Evolutionary conservation across 1,284 basidiomycete species (phyloP), one percentile per base, ranked within the genome.

Genomic region (Gymnopus androsaceus): DNA sequence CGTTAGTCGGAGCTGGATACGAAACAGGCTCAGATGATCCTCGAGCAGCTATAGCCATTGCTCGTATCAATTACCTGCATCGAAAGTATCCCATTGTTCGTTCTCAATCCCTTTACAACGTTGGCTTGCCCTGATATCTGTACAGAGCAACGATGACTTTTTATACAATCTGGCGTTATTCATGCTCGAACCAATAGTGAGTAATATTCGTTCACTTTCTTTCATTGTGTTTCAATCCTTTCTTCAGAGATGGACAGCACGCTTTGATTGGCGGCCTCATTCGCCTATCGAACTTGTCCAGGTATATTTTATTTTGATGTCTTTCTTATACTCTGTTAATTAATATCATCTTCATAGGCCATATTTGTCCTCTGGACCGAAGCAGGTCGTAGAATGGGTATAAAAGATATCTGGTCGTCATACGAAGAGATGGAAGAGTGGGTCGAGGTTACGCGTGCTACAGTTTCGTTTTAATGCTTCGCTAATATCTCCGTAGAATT

Each of bases 361-460:
- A 49, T 55, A 9, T 55, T 55, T 38, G 30, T 42, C 17, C 46
- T 55, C 7, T 55, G 54, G 54, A 55, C 54, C 30, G 46, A 49
- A 9, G 27, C 42, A 30, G 54, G 54, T 17, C 46, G 46, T 15
- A 36, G 40, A 2, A 55, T 55, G 54, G 54, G 47, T 9, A 49
- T 55, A 15, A 21, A 50, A 41, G 15, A 55, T 31, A 49, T 55
- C 21, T 55, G 54, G 54, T 49, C 54, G 3, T 42, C 54, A 3
- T 55, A 49, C 23, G 37, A 40, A n/a, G 54, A 55, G 19, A 55
- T 55, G 47, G 46, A 55, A 34, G 21, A 49, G n/a, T 55, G 54
- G 54, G 37, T 38, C n/a, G 28, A 48, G 21, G 54, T 55, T 27
- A 21, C 41, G n/a, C 38, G 15, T 6, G 27, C 12, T 12, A 15